These are phyloP conservation scores for Byssothecium circinans DNA, from an alignment of 2,329 filamentous ascomycete genomes.

Conservation along the genomic window DNA sequence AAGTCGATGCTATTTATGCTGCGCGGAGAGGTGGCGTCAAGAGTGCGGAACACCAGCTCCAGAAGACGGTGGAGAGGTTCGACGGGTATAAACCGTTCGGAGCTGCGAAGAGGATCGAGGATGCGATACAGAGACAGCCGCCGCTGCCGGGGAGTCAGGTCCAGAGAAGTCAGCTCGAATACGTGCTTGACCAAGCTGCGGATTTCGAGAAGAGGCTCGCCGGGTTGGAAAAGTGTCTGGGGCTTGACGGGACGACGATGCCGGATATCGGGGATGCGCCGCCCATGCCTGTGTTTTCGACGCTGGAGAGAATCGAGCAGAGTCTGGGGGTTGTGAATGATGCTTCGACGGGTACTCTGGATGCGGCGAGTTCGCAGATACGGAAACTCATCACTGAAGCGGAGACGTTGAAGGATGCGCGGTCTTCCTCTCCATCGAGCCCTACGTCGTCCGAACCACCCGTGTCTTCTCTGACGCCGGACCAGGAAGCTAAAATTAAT, in stretches of 20 bases:
- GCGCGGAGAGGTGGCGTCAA: slow-evolving; percentile 37
- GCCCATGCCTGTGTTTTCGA: slow-evolving; percentile 72
- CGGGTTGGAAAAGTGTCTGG: slow-evolving; percentile 77
- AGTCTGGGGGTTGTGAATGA: slow-evolving; percentile 76
- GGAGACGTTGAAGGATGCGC: slow-evolving; percentile 65
- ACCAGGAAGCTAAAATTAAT: slow-evolving; percentile 85
- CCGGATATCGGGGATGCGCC: slow-evolving; percentile 59
- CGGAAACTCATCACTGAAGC: slow-evolving; percentile 72
- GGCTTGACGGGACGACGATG: slow-evolving; percentile 70
- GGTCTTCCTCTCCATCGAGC: slow-evolving; percentile 19
- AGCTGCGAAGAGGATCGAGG: slow-evolving; percentile 26
- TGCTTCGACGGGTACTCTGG: slow-evolving; percentile 71
- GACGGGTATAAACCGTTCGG: slow-evolving; percentile 35
- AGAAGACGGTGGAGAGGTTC: slow-evolving; percentile 39
- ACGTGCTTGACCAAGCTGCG: slow-evolving; percentile 76
- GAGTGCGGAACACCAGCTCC: slow-evolving; percentile 41
- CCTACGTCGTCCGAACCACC: not conserved
- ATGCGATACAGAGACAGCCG: slow-evolving; percentile 34
- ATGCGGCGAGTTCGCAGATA: slow-evolving; percentile 70
- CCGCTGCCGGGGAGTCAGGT: slow-evolving; percentile 38
- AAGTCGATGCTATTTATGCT: slow-evolving; percentile 66
- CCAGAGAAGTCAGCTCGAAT: slow-evolving; percentile 45
- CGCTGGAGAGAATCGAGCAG: slow-evolving; percentile 76
- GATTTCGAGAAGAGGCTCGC: slow-evolving; percentile 84
- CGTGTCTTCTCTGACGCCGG: slow-evolving; percentile 46